Conservation (phyloP, 257 asterid genomes). For the Ballota nigra region DNA sequence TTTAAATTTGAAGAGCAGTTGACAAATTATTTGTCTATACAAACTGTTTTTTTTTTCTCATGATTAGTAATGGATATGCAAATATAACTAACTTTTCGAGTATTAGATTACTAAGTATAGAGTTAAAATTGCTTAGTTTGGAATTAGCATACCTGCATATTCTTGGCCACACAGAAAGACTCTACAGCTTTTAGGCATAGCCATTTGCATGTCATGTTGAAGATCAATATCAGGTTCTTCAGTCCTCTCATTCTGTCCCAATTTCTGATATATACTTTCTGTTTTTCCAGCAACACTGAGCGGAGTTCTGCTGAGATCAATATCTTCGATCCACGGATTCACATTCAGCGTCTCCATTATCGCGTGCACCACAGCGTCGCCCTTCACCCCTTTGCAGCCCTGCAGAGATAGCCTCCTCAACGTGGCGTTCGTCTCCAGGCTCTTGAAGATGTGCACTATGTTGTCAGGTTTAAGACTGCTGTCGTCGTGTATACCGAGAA, state of each 20-base stretch:
- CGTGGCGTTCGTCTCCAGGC: constrained; percentile 64
- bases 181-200: constrained; percentile 43
- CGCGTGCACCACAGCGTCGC: constrained; percentile 53
- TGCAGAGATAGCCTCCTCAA: constrained; percentile 54
- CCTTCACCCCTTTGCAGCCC: constrained; percentile 84
- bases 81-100: no score
- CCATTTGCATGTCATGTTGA: constrained; percentile 23
- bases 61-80: no score
- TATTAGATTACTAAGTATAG: no score
- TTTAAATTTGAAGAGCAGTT: no score
- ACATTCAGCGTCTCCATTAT: constrained; percentile 63
- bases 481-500: constrained; percentile 63
- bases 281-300: constrained; percentile 60
- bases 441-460: constrained; percentile 53
- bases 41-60: no score
- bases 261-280: constrained; percentile 50
- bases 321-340: constrained; percentile 86
- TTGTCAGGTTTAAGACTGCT: constrained; percentile 52
- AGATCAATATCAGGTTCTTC: constrained; percentile 56
- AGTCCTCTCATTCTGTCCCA: constrained; percentile 50
- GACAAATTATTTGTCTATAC: no score
- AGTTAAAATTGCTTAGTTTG: no score
- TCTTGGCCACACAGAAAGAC: constrained; percentile 81
- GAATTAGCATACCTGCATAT: constrained; percentile 40
- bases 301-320: constrained; percentile 66